Conservation (phyloP, 129 eudicot species). For the Chrysanthemum makinoi region DNA sequence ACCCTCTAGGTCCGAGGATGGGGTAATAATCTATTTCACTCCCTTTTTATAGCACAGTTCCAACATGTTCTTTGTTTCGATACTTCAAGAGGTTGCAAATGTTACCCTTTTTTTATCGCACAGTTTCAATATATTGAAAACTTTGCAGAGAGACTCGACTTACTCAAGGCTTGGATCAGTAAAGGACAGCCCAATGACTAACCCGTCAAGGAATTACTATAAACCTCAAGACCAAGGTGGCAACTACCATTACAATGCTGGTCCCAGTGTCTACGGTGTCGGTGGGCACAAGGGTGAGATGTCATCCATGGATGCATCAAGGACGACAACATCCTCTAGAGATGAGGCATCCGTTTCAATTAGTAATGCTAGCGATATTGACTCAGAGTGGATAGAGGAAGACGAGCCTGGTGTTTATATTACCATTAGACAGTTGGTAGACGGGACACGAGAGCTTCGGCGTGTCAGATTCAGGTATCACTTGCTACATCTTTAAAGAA, state of each 20-base stretch:
- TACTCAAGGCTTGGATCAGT: slow-evolving; percentile 86
- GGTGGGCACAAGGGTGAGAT: slow-evolving; percentile 33
- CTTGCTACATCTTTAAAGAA: neutral
- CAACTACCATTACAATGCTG: slow-evolving; percentile 43
- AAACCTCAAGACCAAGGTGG: slow-evolving; percentile 41
- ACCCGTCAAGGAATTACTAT: slow-evolving; percentile 49
- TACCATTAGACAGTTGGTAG: slow-evolving; percentile 51
- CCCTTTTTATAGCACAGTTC: neutral
- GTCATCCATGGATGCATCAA: slow-evolving; percentile 47
- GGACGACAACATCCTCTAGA: slow-evolving; percentile 45
- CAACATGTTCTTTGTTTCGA: neutral
- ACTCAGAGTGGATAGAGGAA: slow-evolving; percentile 60
- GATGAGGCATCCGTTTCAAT: slow-evolving; percentile 43
- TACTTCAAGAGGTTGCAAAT: too few species aligned
- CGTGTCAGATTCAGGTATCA: slow-evolving; percentile 67
- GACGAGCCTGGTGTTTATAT: slow-evolving; percentile 66
- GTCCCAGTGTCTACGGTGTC: slow-evolving; percentile 37
- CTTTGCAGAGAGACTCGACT: slow-evolving; percentile 73
- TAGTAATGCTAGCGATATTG: slow-evolving; percentile 58
- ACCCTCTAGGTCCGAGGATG: slow-evolving; percentile 76
- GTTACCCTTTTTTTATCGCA: neutral
- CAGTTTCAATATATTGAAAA: neutral
- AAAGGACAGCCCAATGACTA: slow-evolving; percentile 80
- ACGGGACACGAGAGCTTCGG: slow-evolving; percentile 49
- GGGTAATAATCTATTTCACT: slow-evolving; percentile 38